A percentile compares a stretch with the other conserved stretches of the same genome.
phyloP scores from a whole-genome alignment of 345 rosid genomes.

The Punica granatum region DNA sequence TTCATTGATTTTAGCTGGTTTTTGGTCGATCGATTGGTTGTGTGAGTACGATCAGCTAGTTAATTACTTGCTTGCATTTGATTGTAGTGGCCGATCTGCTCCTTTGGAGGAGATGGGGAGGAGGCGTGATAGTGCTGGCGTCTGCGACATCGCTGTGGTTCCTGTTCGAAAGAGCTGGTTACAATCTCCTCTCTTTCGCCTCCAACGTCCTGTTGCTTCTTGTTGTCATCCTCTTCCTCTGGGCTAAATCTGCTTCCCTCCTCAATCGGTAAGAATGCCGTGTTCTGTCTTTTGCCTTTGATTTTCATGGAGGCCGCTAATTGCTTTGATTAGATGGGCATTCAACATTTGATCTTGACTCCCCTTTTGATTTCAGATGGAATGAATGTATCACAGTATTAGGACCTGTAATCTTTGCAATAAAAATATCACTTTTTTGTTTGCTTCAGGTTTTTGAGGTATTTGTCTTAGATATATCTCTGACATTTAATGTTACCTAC shows the following conservation, averaged over 20 bases:
- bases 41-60: background rate
- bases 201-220: constrained; percentile 76
- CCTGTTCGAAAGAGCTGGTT: constrained; percentile 73
- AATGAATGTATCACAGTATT: background rate
- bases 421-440: too few relatives aligned
- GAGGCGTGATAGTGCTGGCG: constrained; percentile 38
- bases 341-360: background rate
- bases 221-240: constrained; percentile 66
- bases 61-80: background rate
- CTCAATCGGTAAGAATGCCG: constrained; percentile 54
- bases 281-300: background rate
- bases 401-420: too few relatives aligned
- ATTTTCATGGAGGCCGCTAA: background rate
- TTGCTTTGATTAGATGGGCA: background rate
- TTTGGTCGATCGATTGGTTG: background rate
- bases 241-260: constrained; percentile 95
- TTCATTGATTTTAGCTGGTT: background rate
- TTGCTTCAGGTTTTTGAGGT: background rate
- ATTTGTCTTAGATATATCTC: background rate
- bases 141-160: constrained; percentile 59
- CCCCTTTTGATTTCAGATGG: background rate
- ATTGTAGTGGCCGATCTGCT: constrained; percentile 67
- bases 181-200: constrained; percentile 60
- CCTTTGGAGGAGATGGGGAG: constrained; percentile 60
- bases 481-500: background rate